phyloP scores from a whole-genome alignment of 441 rosid species.

The Eutrema salsugineum region DNA sequence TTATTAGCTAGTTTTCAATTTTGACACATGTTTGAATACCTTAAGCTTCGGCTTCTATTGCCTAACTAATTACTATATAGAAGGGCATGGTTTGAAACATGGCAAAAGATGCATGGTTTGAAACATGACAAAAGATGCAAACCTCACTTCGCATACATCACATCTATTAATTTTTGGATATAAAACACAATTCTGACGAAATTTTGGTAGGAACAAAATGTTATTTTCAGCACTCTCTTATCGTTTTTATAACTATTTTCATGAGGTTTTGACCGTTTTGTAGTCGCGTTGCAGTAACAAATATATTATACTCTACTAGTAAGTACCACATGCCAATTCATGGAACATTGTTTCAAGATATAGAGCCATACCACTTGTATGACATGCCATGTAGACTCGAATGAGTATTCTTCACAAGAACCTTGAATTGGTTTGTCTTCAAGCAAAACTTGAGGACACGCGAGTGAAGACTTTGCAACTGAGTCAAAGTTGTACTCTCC shows the following conservation, averaged over 20 bases:
- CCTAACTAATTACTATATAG: neutral
- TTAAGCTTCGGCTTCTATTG: neutral
- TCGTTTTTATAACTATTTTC: too few species aligned
- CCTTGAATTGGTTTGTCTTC: constrained; percentile 47
- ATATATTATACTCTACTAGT: too few species aligned
- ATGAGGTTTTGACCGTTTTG: neutral
- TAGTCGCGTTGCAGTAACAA: too few species aligned
- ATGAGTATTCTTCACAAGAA: constrained; percentile 68
- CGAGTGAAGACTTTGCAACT: constrained; percentile 79
- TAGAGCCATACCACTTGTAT: constrained; percentile 58
- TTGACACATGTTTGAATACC: neutral
- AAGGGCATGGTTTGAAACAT: neutral
- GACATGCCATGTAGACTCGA: constrained; percentile 86
- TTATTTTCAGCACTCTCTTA: neutral
- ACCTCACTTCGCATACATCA: neutral
- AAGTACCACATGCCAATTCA: too few species aligned
- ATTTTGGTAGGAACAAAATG: neutral
- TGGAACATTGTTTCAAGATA: neutral
- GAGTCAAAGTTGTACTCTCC: constrained; percentile 95
- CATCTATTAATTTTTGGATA: neutral
- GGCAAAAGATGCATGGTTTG: neutral
- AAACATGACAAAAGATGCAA: neutral
- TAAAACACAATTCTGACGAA: neutral
- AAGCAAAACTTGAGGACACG: constrained; percentile 84
- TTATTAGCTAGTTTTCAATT: neutral